Evolutionary conservation across 108 stramenopile species (phyloP), one percentile per base, ranked within the genome.

Genomic region (Mediolabrus comicus): DNA sequence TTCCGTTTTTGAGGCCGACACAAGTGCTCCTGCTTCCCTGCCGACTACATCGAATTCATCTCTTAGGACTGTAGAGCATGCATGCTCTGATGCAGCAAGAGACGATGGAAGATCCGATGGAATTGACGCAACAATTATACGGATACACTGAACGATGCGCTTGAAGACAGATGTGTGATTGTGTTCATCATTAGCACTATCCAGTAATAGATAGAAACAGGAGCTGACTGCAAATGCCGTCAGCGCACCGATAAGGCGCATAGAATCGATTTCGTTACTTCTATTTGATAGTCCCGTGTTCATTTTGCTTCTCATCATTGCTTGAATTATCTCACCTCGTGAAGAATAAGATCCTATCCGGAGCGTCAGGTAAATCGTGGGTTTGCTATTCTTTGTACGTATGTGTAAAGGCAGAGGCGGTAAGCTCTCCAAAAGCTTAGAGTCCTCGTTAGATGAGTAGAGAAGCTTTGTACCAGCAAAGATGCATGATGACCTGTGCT

Each of bases 301-400:
- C 6, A 55, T 55, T 66, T 49, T 71, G 17, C 62, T 71, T 38
- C 64, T 79, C 13, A 53, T 17, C 5, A 89, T 65, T 16, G 85
- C 77, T n/a, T 79, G 83, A 33, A 97, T 67, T 9, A 95, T 77
- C 55, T 92, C 83, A 14, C 96, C 94, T 71, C 87, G 84, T 25
- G 94, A 92, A 2, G 91, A 92, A 62, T 91, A 88, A 38, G 91
- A 92, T 14, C 96, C 96, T 4, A 94, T 94, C 29, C 92, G 88
- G 4, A 95, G 63, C 10, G 75, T 82, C 3, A 89, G 51, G 28
- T 65, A 73, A 4, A 71, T 51, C 2, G 69, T 53, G 41, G 52
- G 33, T 55, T 59, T 29, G 13, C 29, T 22, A 19, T 57, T 32
- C 39, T 39, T 28, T 13, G 43, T 12, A 11, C 29, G 19, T 58